These are phyloP conservation scores for Parastagonospora avenae DNA, from an alignment of 2,329 filamentous ascomycete species.

Conservation along the genomic window DNA sequence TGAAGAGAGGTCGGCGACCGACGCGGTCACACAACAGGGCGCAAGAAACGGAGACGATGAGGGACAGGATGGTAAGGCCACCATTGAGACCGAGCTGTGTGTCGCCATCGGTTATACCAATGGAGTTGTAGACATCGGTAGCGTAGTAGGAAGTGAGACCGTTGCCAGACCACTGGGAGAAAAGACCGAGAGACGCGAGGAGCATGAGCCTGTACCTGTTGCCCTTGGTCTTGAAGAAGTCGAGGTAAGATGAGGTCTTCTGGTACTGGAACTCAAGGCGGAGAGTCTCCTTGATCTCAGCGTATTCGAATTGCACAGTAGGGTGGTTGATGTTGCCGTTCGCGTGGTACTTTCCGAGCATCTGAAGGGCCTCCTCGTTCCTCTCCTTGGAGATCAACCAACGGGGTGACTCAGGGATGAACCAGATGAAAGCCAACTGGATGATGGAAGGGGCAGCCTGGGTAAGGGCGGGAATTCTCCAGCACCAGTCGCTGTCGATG, in stretches of 20 bases:
- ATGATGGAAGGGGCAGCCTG: slow-evolving; percentile 58
- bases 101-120: slow-evolving; percentile 60
- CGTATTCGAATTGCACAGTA: slow-evolving; percentile 69
- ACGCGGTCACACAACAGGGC: slow-evolving; percentile 61
- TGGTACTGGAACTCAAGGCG: neutral
- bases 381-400: slow-evolving; percentile 69
- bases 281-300: slow-evolving; percentile 70
- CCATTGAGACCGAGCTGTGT: slow-evolving; percentile 52
- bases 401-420: slow-evolving; percentile 57
- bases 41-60: slow-evolving; percentile 62
- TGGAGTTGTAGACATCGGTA: slow-evolving; percentile 64
- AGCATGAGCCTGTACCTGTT: slow-evolving; percentile 69
- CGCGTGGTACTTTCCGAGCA: slow-evolving; percentile 68
- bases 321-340: slow-evolving; percentile 63
- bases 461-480: slow-evolving; percentile 59
- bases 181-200: slow-evolving; percentile 66
- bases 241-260: neutral
- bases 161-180: slow-evolving; percentile 72
- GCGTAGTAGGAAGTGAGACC: slow-evolving; percentile 71
- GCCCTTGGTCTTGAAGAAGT: slow-evolving; percentile 53
- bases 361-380: slow-evolving; percentile 64
- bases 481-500: slow-evolving; percentile 55
- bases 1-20: slow-evolving; percentile 48
- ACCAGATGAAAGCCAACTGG: slow-evolving; percentile 68
- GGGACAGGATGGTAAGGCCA: slow-evolving; percentile 64